These are phyloP conservation scores for Oryza meyeriana DNA, from an alignment of 176 grass and related monocot genomes.

Conservation along the genomic window DNA sequence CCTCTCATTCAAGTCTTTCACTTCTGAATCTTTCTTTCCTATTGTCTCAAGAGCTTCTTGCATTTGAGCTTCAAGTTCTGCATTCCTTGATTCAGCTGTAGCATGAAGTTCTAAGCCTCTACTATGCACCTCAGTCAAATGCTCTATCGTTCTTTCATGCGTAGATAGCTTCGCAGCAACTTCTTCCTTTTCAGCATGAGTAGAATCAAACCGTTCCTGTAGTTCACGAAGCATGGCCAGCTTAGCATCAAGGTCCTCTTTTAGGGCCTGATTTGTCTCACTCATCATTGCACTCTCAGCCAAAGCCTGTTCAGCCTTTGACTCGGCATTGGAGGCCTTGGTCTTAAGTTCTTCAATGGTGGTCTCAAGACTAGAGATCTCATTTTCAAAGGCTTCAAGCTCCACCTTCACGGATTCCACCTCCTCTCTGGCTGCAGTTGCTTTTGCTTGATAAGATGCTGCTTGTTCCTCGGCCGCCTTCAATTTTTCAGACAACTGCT, in stretches of 20 bases:
- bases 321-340: constrained; percentile 51
- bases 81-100: constrained; percentile 46
- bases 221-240: constrained; percentile 51
- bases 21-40: constrained; percentile 53
- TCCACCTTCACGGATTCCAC: constrained; percentile 69
- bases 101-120: constrained; percentile 55
- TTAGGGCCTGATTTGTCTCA: constrained; percentile 48
- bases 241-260: constrained; percentile 66
- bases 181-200: constrained; percentile 54
- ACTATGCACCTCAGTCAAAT: constrained; percentile 50
- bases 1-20: constrained; percentile 67
- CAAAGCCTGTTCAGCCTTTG: constrained; percentile 47
- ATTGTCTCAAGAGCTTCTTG: constrained; percentile 44
- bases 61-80: constrained; percentile 53
- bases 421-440: constrained; percentile 52
- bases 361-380: constrained; percentile 58
- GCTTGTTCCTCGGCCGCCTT: constrained; percentile 50
- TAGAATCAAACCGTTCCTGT: constrained; percentile 54
- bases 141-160: constrained; percentile 43
- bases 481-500: constrained; percentile 54
- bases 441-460: constrained; percentile 52
- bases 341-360: constrained; percentile 58
- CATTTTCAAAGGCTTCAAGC: constrained; percentile 65
- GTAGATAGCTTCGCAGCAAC: constrained; percentile 39
- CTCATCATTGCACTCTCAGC: constrained; percentile 46